These are phyloP conservation scores for Castanospermum australe DNA, from an alignment of 306 rosid genomes.

Conservation along the genomic window DNA sequence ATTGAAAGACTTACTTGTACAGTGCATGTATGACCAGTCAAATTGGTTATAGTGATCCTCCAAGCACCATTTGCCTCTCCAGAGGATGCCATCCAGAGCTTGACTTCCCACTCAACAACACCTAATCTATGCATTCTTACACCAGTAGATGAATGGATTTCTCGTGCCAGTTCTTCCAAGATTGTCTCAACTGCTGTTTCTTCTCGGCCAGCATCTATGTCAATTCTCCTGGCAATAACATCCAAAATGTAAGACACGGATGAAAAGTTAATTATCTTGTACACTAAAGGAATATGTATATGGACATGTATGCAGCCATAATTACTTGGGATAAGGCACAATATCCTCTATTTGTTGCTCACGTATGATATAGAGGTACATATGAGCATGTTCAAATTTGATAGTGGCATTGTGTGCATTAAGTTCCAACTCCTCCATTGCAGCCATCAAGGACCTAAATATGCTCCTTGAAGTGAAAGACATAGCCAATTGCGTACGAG, in stretches of 20 bases:
- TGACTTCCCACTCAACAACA: slow-evolving; percentile 95
- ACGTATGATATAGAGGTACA: slow-evolving; percentile 85
- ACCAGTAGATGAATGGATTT: slow-evolving; percentile 80
- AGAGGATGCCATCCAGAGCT: slow-evolving; percentile 78
- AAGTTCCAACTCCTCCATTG: slow-evolving; percentile 99
- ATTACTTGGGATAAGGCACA: slow-evolving; percentile 79
- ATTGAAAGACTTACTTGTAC: slow-evolving; percentile 68
- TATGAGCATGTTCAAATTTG: slow-evolving; percentile 86
- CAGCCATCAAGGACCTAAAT: slow-evolving; percentile 84
- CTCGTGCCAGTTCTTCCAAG: slow-evolving; percentile 69
- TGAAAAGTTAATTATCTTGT: too few relatives aligned
- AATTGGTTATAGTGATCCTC: slow-evolving; percentile 92
- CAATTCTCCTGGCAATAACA: slow-evolving; percentile 64
- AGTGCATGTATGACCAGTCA: slow-evolving; percentile 91
- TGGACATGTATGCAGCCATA: slow-evolving; percentile 15
- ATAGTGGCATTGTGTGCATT: slow-evolving; percentile 79
- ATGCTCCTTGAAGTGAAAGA: slow-evolving; percentile 87
- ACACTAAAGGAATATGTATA: slow-evolving; percentile 16
- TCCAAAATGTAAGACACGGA: slow-evolving; percentile 37
- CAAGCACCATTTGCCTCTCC: slow-evolving; percentile 86
- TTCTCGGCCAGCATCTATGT: slow-evolving; percentile 56
- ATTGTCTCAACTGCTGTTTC: slow-evolving; percentile 63
- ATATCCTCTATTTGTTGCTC: slow-evolving; percentile 82
- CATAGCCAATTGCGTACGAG: slow-evolving; percentile 47
- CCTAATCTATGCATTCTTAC: slow-evolving; percentile 97